Evolutionary conservation across 805 yeast species (phyloP), one percentile per base, ranked within the genome.

Genomic region (Hanseniaspora taiwanica): DNA sequence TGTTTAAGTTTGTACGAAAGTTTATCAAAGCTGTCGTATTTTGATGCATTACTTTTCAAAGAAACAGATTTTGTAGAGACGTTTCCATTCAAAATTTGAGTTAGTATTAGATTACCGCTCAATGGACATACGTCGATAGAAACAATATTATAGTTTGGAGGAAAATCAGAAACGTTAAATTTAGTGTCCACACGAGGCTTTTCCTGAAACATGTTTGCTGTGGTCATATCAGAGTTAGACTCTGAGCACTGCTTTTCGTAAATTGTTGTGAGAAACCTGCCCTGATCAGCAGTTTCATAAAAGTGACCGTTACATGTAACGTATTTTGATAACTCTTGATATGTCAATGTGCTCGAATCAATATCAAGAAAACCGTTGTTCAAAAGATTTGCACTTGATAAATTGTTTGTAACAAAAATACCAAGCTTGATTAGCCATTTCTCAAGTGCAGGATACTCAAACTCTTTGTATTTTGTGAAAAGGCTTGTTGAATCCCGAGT

Each of bases 111-210:
- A 50, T 74, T 78, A 0, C 78, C 81, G 7, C 78, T 68, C 7
- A 64, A 49, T 0, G 71, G 59, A 45, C 84, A 76, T 7, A 74
- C 51, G 48, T 79, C 87, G 19, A 86, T 56, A 1, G 79, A 64
- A 1, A 83, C 58, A 1, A 78, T 48, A 40, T 54, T 50, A 21
- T 53, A 54, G 3, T 14, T 18, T 17, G 37, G 27, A 2, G 27
- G 35, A 21, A 9, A 29, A 12, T 4, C 4, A 14, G 4, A 8
- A 8, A 14, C 9, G n/a, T 7, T 8, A 25, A 25, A 12, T 12
- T 25, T 14, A 12, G 29, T 13, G 29, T 7, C 10, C n/a, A n/a
- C n/a, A n/a, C n/a, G n/a, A n/a, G n/a, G n/a, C n/a, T n/a, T n/a
- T n/a, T n/a, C n/a, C n/a, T 25, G 29, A 5, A 25, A 25, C 10